Percentiles rank a stretch among this genome's conserved stretches.
phyloP scores from a whole-genome alignment of 2,329 filamentous ascomycete genomes.

The Fusarium staphyleae region DNA sequence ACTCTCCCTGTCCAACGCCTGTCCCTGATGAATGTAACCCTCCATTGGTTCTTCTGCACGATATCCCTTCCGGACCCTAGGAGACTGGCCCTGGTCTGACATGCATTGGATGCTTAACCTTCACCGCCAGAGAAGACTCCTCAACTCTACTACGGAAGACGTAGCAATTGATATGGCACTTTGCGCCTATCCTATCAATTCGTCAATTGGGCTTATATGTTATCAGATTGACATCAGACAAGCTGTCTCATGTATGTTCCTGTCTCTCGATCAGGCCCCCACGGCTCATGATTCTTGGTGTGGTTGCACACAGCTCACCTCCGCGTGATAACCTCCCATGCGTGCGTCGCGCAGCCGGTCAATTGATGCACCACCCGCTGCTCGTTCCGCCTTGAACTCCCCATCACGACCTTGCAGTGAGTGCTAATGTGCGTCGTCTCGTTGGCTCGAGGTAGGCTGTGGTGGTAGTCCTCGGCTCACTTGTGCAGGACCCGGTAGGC shows the following conservation, averaged over 20 bases:
- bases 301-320: conserved; percentile 21
- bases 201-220: conserved; percentile 1
- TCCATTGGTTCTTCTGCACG: conserved; percentile 8
- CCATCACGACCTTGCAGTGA: conserved; percentile 4
- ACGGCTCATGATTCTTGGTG: not conserved
- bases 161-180: not conserved
- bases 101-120: not conserved
- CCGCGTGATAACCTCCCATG: conserved; percentile 16
- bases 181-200: not conserved
- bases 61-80: not conserved
- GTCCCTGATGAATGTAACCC: conserved; percentile 9
- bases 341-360: conserved; percentile 17
- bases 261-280: not conserved
- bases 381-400: not conserved
- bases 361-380: conserved; percentile 9
- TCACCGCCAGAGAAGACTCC: conserved; percentile 4
- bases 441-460: conserved; percentile 21
- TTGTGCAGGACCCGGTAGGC: conserved; percentile 26
- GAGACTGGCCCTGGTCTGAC: conserved; percentile 3
- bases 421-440: conserved; percentile 23
- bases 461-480: conserved; percentile 3
- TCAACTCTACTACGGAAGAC: too few relatives aligned
- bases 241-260: not conserved
- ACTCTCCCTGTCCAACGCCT: not conserved
- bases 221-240: not conserved